Conservation (phyloP, 1,139 yeast species). For the Pichia cactophila region DNA sequence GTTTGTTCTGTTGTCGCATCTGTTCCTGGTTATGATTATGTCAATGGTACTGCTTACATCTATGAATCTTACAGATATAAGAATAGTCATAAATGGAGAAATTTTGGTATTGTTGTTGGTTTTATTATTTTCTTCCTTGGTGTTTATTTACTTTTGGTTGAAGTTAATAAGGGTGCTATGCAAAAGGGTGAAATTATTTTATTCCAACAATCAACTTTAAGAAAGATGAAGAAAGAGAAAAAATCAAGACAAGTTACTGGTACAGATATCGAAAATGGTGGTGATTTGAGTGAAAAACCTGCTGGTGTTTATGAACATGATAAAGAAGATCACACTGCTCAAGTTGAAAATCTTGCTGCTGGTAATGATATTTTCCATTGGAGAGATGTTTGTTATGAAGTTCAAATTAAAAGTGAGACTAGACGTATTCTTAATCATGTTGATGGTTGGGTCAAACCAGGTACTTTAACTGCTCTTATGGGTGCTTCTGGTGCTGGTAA, state of each 20-base stretch:
- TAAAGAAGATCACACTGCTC: constrained; percentile 5
- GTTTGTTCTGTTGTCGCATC: constrained; percentile 66
- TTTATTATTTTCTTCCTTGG: constrained; percentile 27
- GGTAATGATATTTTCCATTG: constrained; percentile 39
- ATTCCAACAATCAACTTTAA: constrained; percentile 25
- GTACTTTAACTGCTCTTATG: constrained; percentile 56
- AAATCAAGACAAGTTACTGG: constrained; percentile 1
- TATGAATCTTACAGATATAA: constrained; percentile 24
- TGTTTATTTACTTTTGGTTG: constrained; percentile 25
- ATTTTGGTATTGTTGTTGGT: constrained; percentile 30
- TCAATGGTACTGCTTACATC: constrained; percentile 28
- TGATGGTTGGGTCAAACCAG: constrained; percentile 62
- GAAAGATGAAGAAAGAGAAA: constrained; percentile 17
- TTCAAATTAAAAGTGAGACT: constrained; percentile 36
- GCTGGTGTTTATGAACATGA: constrained; percentile 12
- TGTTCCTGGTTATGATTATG: constrained; percentile 21
- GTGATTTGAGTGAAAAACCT: constrained; percentile 11
- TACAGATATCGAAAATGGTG: constrained; percentile 9
- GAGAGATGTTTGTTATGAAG: constrained; percentile 36
- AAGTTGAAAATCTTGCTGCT: constrained; percentile 11
- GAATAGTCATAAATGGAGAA: constrained; percentile 30
- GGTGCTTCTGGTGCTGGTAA: constrained; percentile 72
- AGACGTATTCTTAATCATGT: constrained; percentile 46
- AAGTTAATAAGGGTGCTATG: constrained; percentile 28
- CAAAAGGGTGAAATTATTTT: constrained; percentile 31